Base-by-base conservation (phyloP, 495 filamentous ascomycete species). In the Aspergillus avenaceus region DNA sequence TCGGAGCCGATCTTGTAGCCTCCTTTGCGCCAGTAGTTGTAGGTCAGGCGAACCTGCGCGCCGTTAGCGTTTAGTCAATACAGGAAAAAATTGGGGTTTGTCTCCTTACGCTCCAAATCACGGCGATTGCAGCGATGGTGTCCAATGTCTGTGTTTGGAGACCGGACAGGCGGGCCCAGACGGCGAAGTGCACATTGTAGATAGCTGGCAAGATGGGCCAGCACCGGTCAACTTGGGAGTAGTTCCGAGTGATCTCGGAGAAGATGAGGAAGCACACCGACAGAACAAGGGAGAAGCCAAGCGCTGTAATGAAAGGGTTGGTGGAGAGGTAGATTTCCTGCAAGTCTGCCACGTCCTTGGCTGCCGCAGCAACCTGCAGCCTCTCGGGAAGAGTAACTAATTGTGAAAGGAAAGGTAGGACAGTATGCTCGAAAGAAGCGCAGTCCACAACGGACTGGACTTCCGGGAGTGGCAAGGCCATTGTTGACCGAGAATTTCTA, bases 1-100 rank as follows among this genome's bases (percentile, higher is more conserved):
- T 99, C 91, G 9, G 82, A 84, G 24, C 93, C 92, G 50, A 89
- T 76, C 21, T 72, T 68, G 64, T 97, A 99, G 14, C 95, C 95
- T 16, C 95, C 95, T 67, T 88, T 95, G 43, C 95, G 86, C 87
- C 87, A 96, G 67, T 96, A 99, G 70, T 99, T 99, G 79, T 78
- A 97, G 2, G 93, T 95, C 61, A 99, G 72, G 31, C 95, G 86
- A 43, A 73, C 50, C 84, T 88, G 59, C 8, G 19, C 11, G 36
- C 24, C 18, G 21, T 55, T 31, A 47, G 45, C 36, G 21, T 38
- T 38, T 8, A 5, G 32, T 7, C 6, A 5, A 9, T 13, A 27
- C 13, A 0, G 36, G 31, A 41, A n/a, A 14, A 27, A 36, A 11
- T 18, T 28, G 12, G 13, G 14, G 8, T 1, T 16, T 22, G 13